Evolutionary conservation across 441 rosid species (phyloP), one percentile per base, ranked within the genome.

Genomic region (Omphalea diandra): DNA sequence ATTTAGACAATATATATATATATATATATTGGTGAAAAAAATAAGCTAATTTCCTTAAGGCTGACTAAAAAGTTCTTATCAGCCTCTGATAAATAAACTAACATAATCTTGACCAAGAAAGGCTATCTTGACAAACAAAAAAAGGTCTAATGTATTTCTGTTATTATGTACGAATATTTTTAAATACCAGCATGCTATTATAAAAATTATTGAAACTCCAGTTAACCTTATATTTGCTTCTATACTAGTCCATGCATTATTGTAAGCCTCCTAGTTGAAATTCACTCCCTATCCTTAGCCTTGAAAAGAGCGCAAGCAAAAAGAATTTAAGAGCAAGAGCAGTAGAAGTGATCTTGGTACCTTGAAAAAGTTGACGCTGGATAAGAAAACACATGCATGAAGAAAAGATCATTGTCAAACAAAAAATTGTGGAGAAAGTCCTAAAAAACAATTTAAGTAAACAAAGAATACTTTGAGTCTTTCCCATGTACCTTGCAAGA

Each of bases 351-450:
- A 70, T 73, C 22, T 20, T 58, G n/a, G 59, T 78, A 87, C 95
- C 92, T 84, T 65, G 79, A 84, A 89, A 71, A 87, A 86, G 1
- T 76, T 70, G 80, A 87, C 75, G 79, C 90, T 89, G 88, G 64
- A 76, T 55, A n/a, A 18, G 35, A 58, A 52, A 54, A 63, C 58
- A 62, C 81, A 77, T 71, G 82, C 78, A 81, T 33, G 54, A 75
- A 72, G 46, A 50, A 65, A 69, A 64, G 40, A 59, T 18, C 8
- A 69, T 1, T 9, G 60, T 63, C 65, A 77, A 47, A 50, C 52
- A 18, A 62, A 54, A 69, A 35, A 60, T 47, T 29, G 47, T 54
- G 27, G 62, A 43, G 67, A 40, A 9, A 26, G 67, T 63, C 69
- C 33, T 5, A 70, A 50, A 52, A 31, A 66, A 24, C 12, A 12